phyloP scores from a whole-genome alignment of 331 rosid genomes.

The Rhamnella rubrinervis region DNA sequence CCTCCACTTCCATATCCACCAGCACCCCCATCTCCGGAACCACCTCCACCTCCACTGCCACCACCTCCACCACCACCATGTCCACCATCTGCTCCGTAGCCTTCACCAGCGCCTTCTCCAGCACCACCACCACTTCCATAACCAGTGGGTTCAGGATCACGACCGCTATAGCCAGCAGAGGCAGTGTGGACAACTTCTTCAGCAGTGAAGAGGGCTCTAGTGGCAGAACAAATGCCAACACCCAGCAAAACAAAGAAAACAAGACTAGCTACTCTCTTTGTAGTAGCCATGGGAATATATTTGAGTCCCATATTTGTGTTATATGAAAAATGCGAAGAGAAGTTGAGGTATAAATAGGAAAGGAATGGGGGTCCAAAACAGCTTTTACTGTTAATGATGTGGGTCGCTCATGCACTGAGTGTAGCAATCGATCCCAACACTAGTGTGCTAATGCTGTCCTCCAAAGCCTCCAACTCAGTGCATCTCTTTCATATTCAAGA shows the following conservation, averaged over 20 bases:
- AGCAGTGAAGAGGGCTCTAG: constrained; percentile 6
- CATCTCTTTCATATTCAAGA: not conserved
- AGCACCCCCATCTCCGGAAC: constrained; percentile 3
- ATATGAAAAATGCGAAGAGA: not conserved
- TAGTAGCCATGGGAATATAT: constrained; percentile 19
- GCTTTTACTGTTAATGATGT: constrained; percentile 10
- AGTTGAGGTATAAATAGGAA: constrained; percentile 19
- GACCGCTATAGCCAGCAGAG: not conserved
- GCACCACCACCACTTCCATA: constrained; percentile 1
- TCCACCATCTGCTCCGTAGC: not conserved
- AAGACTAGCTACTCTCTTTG: not conserved
- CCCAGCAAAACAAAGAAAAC: constrained; percentile 24
- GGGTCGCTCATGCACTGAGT: not conserved
- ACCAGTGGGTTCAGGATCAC: not conserved
- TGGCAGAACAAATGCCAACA: constrained; percentile 29
- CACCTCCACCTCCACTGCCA: not conserved
- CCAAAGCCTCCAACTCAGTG: constrained; percentile 14
- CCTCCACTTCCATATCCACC: constrained; percentile 9
- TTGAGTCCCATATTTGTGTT: constrained; percentile 4
- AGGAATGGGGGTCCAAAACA: not conserved
- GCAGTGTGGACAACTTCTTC: not conserved
- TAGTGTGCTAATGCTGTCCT: constrained; percentile 51
- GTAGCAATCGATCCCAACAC: not conserved
- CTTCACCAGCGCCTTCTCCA: constrained; percentile 16
- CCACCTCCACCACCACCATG: not conserved